Percentiles rank a stretch among this genome's conserved stretches.
Evolutionary conservation across 306 rosid genomes (phyloP).

Genomic region (Vigna unguiculata): DNA sequence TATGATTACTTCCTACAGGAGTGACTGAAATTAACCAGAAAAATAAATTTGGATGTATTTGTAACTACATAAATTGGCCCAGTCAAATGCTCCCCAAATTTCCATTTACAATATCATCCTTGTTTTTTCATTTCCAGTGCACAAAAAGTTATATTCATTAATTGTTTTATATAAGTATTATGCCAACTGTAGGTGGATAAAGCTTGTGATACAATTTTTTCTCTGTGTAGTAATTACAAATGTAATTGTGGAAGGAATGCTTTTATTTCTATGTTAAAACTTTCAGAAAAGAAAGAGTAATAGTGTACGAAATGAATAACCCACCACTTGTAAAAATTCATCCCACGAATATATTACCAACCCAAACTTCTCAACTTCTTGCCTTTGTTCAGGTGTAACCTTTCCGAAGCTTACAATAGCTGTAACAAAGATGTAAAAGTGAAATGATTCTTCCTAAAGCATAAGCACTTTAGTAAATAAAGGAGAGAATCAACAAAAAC

Average conservation of each 20-base stretch:
- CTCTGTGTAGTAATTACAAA: not conserved
- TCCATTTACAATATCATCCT: constrained; percentile 25
- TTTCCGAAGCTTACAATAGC: constrained; percentile 95
- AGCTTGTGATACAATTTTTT: constrained; percentile 8
- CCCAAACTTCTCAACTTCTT: constrained; percentile 67
- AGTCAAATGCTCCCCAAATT: constrained; percentile 31
- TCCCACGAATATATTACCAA: constrained; percentile 77
- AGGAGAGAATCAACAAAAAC: constrained; percentile 43
- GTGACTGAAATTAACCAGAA: constrained; percentile 30
- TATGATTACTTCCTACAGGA: constrained; percentile 1
- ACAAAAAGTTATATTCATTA: not conserved
- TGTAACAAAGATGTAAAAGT: constrained; percentile 43
- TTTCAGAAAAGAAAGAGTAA: constrained; percentile 9
- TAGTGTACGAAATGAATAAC: constrained; percentile 48
- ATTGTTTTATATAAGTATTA: constrained; percentile 17
- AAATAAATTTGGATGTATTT: constrained; percentile 19
- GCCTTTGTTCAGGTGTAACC: constrained; percentile 76
- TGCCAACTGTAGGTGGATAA: not conserved
- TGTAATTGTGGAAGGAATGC: not conserved
- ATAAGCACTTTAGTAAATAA: constrained; percentile 26
- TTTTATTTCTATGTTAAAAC: constrained; percentile 31
- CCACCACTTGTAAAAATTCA: constrained; percentile 78
- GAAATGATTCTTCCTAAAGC: constrained; percentile 23
- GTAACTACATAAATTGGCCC: constrained; percentile 18
- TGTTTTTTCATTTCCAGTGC: constrained; percentile 19